A percentile compares a stretch with the other conserved stretches of the same genome.
Conservation (phyloP, 352 stramenopile species). For the Globisporangium polare region DNA sequence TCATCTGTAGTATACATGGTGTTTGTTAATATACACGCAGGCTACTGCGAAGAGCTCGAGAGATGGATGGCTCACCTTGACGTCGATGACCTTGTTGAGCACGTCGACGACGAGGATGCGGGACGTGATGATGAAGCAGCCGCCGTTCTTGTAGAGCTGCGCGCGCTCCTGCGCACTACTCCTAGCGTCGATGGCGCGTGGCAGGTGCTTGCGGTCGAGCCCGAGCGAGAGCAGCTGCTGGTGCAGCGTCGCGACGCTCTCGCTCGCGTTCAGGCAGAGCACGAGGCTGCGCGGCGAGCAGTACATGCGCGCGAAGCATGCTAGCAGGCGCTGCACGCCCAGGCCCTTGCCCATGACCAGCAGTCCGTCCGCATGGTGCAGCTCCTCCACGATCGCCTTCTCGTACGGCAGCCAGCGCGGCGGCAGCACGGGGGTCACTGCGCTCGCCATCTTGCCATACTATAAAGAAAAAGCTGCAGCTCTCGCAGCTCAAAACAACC, state of each 20-base stretch:
- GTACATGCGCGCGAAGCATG: constrained; percentile 91
- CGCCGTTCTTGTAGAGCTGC: constrained; percentile 90
- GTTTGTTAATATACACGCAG: not conserved
- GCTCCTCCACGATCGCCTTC: constrained; percentile 60
- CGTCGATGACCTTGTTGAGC: constrained; percentile 81
- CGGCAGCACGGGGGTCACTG: constrained; percentile 15
- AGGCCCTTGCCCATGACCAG: constrained; percentile 92
- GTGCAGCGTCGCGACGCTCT: constrained; percentile 73
- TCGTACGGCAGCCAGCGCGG: constrained; percentile 75
- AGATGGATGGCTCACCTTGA: constrained; percentile 17
- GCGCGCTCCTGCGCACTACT: constrained; percentile 68
- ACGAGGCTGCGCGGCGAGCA: constrained; percentile 77
- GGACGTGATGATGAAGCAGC: constrained; percentile 94
- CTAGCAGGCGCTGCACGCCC: constrained; percentile 81
- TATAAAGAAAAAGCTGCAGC: not conserved
- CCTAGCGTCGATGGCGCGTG: constrained; percentile 62
- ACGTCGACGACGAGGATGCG: constrained; percentile 98
- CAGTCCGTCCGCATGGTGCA: constrained; percentile 86
- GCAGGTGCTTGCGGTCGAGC: constrained; percentile 81
- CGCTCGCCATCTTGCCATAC: not conserved
- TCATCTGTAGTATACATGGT: constrained; percentile 33
- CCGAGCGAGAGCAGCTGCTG: constrained; percentile 87
- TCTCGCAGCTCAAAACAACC: not conserved
- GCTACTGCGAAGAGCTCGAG: not conserved
- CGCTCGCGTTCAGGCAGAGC: constrained; percentile 92